Conservation (phyloP, 305 asterid genomes). For the Rubia tinctorum region DNA sequence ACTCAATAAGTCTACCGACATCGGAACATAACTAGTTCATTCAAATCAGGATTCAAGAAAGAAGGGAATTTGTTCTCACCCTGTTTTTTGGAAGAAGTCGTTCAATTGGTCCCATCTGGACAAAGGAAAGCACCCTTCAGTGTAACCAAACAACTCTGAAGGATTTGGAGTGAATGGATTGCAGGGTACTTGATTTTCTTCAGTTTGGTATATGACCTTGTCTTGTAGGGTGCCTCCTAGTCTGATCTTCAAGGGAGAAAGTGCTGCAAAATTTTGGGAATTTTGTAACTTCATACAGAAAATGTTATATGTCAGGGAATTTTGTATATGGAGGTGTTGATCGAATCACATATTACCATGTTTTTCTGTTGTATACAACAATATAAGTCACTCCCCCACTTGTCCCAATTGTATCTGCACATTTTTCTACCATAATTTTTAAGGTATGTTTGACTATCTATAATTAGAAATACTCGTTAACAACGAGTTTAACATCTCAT, state of each 20-base stretch:
- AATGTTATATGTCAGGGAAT: no score
- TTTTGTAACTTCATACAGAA: not conserved
- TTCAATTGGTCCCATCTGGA: constrained; percentile 87
- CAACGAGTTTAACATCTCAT: no score
- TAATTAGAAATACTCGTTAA: no score
- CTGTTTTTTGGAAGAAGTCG: constrained; percentile 61
- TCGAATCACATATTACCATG: no score
- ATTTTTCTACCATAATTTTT: no score
- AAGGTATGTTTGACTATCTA: no score
- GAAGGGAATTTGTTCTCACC: constrained; percentile 34
- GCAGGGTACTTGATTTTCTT: constrained; percentile 50
- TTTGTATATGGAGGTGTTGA: no score
- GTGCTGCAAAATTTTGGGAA: constrained; percentile 46
- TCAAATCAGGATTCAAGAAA: not conserved
- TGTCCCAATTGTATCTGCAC: no score
- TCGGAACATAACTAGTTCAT: no score
- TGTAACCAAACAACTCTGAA: constrained; percentile 54
- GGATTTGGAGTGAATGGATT: constrained; percentile 41
- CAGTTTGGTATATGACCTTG: constrained; percentile 61
- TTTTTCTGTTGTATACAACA: no score
- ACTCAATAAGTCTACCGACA: not conserved
- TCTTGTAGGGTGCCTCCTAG: constrained; percentile 91
- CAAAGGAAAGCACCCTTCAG: constrained; percentile 71
- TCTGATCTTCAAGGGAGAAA: constrained; percentile 88
- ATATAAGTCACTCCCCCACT: no score